These are phyloP conservation scores for Carex parvula DNA, from an alignment of 176 grass and related monocot genomes.

Conservation along the genomic window DNA sequence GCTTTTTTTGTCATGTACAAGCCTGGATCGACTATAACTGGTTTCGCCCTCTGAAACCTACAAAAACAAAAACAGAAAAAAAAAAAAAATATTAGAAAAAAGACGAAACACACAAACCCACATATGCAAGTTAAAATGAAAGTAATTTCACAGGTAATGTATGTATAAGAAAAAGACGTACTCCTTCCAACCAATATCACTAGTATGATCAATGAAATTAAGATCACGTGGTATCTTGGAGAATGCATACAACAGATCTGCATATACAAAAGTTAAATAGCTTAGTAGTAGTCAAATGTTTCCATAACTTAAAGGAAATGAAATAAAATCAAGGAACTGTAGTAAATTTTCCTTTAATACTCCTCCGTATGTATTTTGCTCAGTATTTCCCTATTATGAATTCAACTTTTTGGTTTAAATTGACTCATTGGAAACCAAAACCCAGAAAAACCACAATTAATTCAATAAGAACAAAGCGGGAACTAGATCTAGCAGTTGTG, in stretches of 20 bases:
- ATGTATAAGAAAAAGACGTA: slow-evolving; percentile 17
- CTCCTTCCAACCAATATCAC: slow-evolving; percentile 84
- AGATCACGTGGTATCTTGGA: slow-evolving; percentile 75
- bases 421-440: not conserved
- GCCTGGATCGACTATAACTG: slow-evolving; percentile 74
- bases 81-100: not conserved
- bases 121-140: not conserved
- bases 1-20: slow-evolving; percentile 63
- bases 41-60: slow-evolving; percentile 77
- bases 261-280: not conserved
- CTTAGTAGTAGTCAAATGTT: not conserved
- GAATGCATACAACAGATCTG: slow-evolving; percentile 82
- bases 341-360: not conserved
- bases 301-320: not conserved
- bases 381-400: not conserved
- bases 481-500: not conserved
- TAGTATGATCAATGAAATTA: slow-evolving; percentile 90
- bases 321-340: not conserved
- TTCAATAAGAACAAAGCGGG: not conserved
- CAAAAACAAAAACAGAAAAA: not conserved
- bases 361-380: not conserved
- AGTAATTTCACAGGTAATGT: not conserved
- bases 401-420: not conserved
- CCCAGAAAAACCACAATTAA: not conserved
- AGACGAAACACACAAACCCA: not conserved